Evolutionary conservation across 2,329 filamentous ascomycete species (phyloP).

Genomic region (Gaeumannomyces sp.): DNA sequence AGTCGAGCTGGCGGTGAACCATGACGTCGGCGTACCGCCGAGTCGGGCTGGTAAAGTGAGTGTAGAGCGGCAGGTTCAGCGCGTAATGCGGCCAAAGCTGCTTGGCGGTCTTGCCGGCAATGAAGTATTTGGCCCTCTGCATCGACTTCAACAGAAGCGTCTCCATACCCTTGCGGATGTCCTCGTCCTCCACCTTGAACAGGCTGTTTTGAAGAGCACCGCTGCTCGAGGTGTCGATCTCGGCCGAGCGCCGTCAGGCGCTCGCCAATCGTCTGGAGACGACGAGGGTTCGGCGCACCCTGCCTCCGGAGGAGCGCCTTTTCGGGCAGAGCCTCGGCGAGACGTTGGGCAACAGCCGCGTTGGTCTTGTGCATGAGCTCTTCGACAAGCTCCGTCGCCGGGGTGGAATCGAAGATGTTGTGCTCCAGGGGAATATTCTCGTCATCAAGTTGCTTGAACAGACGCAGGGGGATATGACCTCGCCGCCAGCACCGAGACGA

Average conservation of each 20-base stretch:
- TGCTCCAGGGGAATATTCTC: conserved; percentile 96
- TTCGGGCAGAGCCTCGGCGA: conserved; percentile 73
- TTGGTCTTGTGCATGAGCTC: conserved; percentile 94
- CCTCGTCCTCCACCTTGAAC: conserved; percentile 83
- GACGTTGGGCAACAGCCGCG: conserved; percentile 77
- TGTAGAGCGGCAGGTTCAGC: conserved; percentile 88
- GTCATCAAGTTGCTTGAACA: conserved; percentile 91
- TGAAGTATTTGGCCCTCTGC: conserved; percentile 92
- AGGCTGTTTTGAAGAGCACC: conserved; percentile 89
- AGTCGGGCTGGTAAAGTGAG: conserved; percentile 93
- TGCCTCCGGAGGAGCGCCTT: conserved; percentile 91
- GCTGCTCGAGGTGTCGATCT: conserved; percentile 84
- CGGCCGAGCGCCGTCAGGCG: conserved; percentile 84
- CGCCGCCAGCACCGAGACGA: conserved; percentile 72
- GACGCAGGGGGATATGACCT: conserved; percentile 76
- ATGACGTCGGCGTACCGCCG: conserved; percentile 92
- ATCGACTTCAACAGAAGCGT: conserved; percentile 91
- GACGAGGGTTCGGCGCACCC: conserved; percentile 75
- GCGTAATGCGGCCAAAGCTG: conserved; percentile 83
- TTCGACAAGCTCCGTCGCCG: conserved; percentile 87
- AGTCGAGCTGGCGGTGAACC: conserved; percentile 90
- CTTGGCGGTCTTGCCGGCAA: conserved; percentile 71
- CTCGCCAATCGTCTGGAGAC: conserved; percentile 84
- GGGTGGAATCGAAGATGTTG: conserved; percentile 90
- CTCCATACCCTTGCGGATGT: conserved; percentile 96